Percentiles rank a stretch among this genome's conserved stretches.
These are phyloP conservation scores for Populus deltoides DNA, from an alignment of 345 rosid species.

Conservation along the genomic window DNA sequence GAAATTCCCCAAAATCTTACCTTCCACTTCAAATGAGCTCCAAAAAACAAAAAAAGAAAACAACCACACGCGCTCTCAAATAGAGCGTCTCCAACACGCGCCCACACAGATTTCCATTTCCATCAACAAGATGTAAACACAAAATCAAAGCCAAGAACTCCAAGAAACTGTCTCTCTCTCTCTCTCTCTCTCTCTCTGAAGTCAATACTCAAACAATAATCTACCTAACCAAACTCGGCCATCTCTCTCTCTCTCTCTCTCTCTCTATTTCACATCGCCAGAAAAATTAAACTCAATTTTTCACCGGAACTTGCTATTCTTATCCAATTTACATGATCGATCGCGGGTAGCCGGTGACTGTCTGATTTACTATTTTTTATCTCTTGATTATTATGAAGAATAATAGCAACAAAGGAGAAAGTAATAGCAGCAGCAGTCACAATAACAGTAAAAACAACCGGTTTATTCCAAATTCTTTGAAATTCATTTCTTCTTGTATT, in stretches of 20 bases:
- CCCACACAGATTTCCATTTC: neutral
- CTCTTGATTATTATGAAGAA: conserved; percentile 58
- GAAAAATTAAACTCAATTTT: neutral
- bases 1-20: conserved; percentile 5
- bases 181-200: conserved; percentile 26
- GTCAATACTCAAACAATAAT: conserved; percentile 36
- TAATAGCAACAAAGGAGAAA: conserved; percentile 32
- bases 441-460: conserved; percentile 38
- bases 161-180: conserved; percentile 27
- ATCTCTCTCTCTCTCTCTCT: neutral
- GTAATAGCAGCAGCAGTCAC: conserved; percentile 17
- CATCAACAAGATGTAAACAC: conserved; percentile 10
- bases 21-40: conserved; percentile 31
- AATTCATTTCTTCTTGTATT: conserved; percentile 79
- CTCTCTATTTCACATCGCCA: conserved; percentile 6
- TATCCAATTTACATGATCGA: conserved; percentile 25
- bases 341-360: conserved; percentile 55
- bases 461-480: conserved; percentile 71
- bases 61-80: neutral
- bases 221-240: conserved; percentile 20
- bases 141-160: conserved; percentile 31
- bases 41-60: neutral
- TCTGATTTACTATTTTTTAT: neutral
- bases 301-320: too few relatives aligned
- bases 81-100: neutral